Evolutionary conservation across 352 stramenopile species (phyloP), one percentile per base, ranked within the genome.

Genomic region (Phytophthora citrophthora): DNA sequence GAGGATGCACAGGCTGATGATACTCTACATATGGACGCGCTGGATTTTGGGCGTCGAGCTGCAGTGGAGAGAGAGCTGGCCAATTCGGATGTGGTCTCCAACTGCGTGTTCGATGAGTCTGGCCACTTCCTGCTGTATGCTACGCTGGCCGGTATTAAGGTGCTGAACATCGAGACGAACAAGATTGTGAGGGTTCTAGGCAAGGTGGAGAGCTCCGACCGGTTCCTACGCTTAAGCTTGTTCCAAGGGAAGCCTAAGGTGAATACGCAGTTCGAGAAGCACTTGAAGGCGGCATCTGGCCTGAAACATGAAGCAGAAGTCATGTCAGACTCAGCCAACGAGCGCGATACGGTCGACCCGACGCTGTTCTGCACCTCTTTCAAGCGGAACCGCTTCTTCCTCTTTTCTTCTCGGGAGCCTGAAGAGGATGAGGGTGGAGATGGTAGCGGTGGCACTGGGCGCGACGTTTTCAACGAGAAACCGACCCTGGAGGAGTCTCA

Each of bases 401-500:
- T 98, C 20, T 99, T 99, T 72, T 98, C 93, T 48, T 87, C 95
- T 12, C 81, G 96, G 41, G 97, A 99, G 65, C 97, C 97, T 1
- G 73, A 96, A 2, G 70, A 78, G 10, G 86, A 96, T 18, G 85
- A 94, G 18, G 81, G 79, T 13, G 81, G 88, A 15, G 81, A 82
- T 15, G 69, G 77, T 1, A 49, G 56, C 7, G 61, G 62, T 15
- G 61, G 64, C 11, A 86, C 68, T 9, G 80, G 88, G 4, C 84
- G 97, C 26, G 97, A 99, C 62, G 90, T 99, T 40, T 98, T 99
- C 65, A 99, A 99, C 62, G 97, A 99, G 78, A 97, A 98, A 24
- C 97, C 97, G 16, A 97, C 96, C 53, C 77, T 97, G 9, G 94
- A 99, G 46, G 97, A 99, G 60, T 64, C 81, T 16, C 81, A 98